Conservation (phyloP, 129 eudicot genomes). For the Calendula officinalis region DNA sequence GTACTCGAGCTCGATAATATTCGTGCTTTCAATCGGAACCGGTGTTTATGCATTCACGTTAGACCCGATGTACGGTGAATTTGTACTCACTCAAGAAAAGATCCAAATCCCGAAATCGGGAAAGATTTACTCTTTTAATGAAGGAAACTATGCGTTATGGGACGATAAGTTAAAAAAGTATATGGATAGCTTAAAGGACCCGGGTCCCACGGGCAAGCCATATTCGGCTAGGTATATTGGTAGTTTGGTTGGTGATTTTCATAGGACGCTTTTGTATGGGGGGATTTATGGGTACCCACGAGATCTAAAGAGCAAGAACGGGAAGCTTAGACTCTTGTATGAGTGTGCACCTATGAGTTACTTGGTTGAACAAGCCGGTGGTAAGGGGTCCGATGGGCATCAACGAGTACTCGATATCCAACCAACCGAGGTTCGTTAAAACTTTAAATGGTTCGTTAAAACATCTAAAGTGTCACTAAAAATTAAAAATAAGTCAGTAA, state of each 20-base stretch:
- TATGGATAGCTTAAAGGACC: conserved; percentile 89
- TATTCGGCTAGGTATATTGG: conserved; percentile 91
- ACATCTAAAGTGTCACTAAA: no score
- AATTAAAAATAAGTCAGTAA: no score
- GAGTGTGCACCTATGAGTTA: conserved; percentile 99
- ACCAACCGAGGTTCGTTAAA: conserved; percentile 71
- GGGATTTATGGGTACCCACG: conserved; percentile 96
- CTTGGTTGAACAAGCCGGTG: conserved; percentile 97
- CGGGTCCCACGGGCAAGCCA: conserved; percentile 88
- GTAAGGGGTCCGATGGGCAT: conserved; percentile 94
- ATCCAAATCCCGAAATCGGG: conserved; percentile 84
- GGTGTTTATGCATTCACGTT: conserved; percentile 82
- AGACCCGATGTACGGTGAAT: conserved; percentile 97
- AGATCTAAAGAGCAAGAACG: conserved; percentile 84
- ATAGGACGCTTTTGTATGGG: conserved; percentile 80
- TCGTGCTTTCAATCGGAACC: conserved; percentile 72
- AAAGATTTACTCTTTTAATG: conserved; percentile 83
- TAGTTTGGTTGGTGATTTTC: conserved; percentile 93
- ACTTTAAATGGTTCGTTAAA: background rate
- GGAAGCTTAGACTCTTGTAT: conserved; percentile 87
- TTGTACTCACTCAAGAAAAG: conserved; percentile 82
- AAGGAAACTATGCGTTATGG: conserved; percentile 95
- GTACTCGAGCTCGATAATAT: conserved; percentile 98
- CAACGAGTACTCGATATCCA: conserved; percentile 77
- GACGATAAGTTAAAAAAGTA: conserved; percentile 91